Percentiles rank a stretch among this genome's conserved stretches.
phyloP scores from a whole-genome alignment of 192 early-diverging fungal species.

The Podila verticillata region DNA sequence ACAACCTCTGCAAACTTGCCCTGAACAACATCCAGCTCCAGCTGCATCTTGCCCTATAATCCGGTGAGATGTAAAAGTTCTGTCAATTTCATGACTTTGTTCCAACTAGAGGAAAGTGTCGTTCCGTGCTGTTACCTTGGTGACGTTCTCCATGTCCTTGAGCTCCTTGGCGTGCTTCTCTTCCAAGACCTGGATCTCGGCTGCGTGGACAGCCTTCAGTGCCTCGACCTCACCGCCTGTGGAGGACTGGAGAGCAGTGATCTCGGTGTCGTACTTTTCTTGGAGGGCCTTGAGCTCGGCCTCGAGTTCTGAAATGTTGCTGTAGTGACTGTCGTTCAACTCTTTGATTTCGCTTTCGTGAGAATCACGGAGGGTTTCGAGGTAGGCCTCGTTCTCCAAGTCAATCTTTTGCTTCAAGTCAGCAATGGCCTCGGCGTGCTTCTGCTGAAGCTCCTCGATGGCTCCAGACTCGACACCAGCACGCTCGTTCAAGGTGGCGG shows the following conservation, averaged over 20 bases:
- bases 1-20: slow-evolving; percentile 39
- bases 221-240: slow-evolving; percentile 15
- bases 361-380: slow-evolving; percentile 21
- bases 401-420: slow-evolving; percentile 43
- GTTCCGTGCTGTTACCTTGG: slow-evolving; percentile 12
- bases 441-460: slow-evolving; percentile 30
- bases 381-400: slow-evolving; percentile 22
- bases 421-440: slow-evolving; percentile 32
- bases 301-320: slow-evolving; percentile 22
- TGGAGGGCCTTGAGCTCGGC: slow-evolving; percentile 30
- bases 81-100: too few species aligned
- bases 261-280: slow-evolving; percentile 33
- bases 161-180: slow-evolving; percentile 36
- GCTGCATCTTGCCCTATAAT: slow-evolving; percentile 44
- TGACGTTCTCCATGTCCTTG: slow-evolving; percentile 22
- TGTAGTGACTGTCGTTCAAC: slow-evolving; percentile 22
- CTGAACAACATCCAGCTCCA: slow-evolving; percentile 39
- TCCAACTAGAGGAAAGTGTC: too few species aligned
- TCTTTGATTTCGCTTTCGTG: slow-evolving; percentile 32
- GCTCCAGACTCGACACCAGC: slow-evolving; percentile 45
- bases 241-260: slow-evolving; percentile 4
- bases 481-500: slow-evolving; percentile 36
- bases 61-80: too few species aligned
- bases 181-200: slow-evolving; percentile 39
- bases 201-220: slow-evolving; percentile 33